Percentiles rank a stretch among this genome's conserved stretches.
phyloP scores from a whole-genome alignment of 2,329 filamentous ascomycete genomes.

The Myriangium duriaei region DNA sequence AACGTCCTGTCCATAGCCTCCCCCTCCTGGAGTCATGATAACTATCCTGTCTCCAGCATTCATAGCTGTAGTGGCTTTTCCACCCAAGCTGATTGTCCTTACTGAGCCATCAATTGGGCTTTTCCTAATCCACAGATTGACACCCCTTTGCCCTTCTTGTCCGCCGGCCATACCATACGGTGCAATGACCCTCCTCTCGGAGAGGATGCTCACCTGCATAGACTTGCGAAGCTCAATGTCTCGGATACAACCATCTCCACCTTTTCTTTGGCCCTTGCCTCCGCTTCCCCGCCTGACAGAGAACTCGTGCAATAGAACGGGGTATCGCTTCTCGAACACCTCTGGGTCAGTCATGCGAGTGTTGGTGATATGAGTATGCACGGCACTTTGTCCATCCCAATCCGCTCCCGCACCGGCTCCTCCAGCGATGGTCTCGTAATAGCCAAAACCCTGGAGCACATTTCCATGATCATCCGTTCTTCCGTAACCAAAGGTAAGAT shows the following conservation, averaged over 20 bases:
- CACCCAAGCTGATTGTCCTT: conserved; percentile 54
- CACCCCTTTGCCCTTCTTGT: conserved; percentile 57
- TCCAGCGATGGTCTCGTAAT: conserved; percentile 69
- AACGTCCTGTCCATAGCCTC: background rate
- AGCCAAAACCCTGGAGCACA: conserved; percentile 56
- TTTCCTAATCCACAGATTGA: conserved; percentile 71
- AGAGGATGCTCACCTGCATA: conserved; percentile 60
- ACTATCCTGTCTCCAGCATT: conserved; percentile 60
- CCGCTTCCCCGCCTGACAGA: conserved; percentile 47
- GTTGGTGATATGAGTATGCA: conserved; percentile 70
- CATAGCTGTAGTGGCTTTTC: conserved; percentile 67
- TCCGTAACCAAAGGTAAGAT: conserved; percentile 65
- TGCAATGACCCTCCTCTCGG: conserved; percentile 55
- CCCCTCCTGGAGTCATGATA: conserved; percentile 25
- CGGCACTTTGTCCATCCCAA: conserved; percentile 57
- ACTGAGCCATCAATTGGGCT: conserved; percentile 31
- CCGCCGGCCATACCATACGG: conserved; percentile 74
- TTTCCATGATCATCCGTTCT: conserved; percentile 43
- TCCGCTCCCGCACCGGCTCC: conserved; percentile 55
- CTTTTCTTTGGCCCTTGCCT: conserved; percentile 47
- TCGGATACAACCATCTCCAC: conserved; percentile 57
- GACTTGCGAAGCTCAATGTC: conserved; percentile 67
- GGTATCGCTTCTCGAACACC: conserved; percentile 59
- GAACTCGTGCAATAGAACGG: conserved; percentile 56
- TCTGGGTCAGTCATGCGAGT: conserved; percentile 66